These are phyloP conservation scores for Elongisporangium senticosum DNA, from an alignment of 352 stramenopile genomes.

Conservation along the genomic window DNA sequence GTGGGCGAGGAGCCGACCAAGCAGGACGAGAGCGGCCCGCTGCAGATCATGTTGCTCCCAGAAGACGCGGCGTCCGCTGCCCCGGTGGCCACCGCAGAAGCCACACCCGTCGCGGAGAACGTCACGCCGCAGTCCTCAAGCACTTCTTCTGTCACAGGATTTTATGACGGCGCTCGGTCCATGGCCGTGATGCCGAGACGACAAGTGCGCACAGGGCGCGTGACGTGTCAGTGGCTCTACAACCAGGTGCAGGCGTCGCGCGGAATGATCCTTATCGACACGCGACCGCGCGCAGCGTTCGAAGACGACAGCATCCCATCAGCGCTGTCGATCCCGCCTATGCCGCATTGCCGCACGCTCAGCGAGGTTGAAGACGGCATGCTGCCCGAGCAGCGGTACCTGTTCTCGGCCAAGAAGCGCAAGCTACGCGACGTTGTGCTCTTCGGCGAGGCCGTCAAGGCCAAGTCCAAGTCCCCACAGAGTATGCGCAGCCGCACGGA, in stretches of 20 bases:
- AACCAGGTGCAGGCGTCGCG: slow-evolving; percentile 76
- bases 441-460: slow-evolving; percentile 65
- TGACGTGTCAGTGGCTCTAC: slow-evolving; percentile 82
- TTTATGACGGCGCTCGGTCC: background rate
- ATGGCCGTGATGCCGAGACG: slow-evolving; percentile 30
- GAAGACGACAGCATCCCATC: slow-evolving; percentile 74
- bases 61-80: background rate
- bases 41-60: background rate
- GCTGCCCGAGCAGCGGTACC: slow-evolving; percentile 57
- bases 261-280: slow-evolving; percentile 77
- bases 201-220: slow-evolving; percentile 50
- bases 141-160: background rate
- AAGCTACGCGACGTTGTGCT: slow-evolving; percentile 79
- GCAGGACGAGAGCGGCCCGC: background rate
- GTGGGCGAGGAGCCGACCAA: background rate
- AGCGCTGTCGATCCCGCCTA: slow-evolving; percentile 65
- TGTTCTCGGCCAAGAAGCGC: slow-evolving; percentile 68
- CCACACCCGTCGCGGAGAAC: background rate
- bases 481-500: slow-evolving; percentile 12
- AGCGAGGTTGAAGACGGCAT: slow-evolving; percentile 47
- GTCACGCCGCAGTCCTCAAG: background rate
- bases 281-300: slow-evolving; percentile 37
- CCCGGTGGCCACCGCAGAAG: background rate
- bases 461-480: slow-evolving; percentile 8
- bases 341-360: slow-evolving; percentile 32